Base-by-base conservation (phyloP, 228 moss, liverwort and hornwort genomes). In the Sphagnum magellanicum region DNA sequence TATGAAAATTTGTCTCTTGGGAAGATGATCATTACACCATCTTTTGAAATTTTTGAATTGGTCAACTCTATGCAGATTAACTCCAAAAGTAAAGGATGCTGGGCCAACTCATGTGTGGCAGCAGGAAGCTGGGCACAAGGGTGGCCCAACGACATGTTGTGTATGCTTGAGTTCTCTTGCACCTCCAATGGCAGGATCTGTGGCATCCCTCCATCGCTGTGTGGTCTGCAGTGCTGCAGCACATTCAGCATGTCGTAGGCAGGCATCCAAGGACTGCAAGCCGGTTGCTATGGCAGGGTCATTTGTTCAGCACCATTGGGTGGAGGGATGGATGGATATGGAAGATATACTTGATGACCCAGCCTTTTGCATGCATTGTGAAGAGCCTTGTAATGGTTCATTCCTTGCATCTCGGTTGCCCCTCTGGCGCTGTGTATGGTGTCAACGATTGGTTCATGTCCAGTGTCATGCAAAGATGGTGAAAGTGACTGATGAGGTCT, bases 291-390 rank as follows among this genome's bases (percentile, higher is more conserved):
- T 82, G 74, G 48, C 71, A 13, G 80, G 79, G 15, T 52, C 77
- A 8, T 14, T 63, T 50, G 71, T 87, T 65, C 66, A 72, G 53
- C 86, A 87, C 50, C 83, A 83, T 59, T 87, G 86, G 86, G 86
- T 80, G 59, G 83, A 87, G 63, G 86, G 86, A 5, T 87, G 86
- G 86, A 80, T 77, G 65, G 80, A 82, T 65, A 87, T 87, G 83
- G 86, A 87, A 66, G 86, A 83, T 15, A 80, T 87, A 7, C 72
- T 75, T n/a, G 80, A 87, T 52, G 80, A 83, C 68, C 80, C 83
- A 11, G 75, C 77, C 8, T 75, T 74, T 17, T 87, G 86, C 50
- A 87, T 80, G 78, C 77, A 82, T 66, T 87, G 86, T 65, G 78
- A 78, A 50, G 82, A 82, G 53, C 79, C 83, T 14, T 87, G 86